Evolutionary conservation across 2,329 filamentous ascomycete species (phyloP), one percentile per base, ranked within the genome.

Genomic region (Beauveria asiatica): DNA sequence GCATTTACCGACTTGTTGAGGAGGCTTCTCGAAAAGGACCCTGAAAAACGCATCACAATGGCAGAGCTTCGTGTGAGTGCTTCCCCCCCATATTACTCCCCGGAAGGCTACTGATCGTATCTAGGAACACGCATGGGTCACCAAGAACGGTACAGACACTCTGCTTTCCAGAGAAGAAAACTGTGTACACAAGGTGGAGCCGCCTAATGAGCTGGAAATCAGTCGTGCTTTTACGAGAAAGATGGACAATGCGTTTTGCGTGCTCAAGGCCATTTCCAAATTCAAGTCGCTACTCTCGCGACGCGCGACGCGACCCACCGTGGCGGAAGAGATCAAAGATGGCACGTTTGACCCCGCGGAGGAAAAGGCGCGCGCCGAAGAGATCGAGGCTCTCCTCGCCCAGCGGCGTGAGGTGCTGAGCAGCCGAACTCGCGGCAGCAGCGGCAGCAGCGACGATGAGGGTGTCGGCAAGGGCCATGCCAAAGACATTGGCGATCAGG

Each of bases 101-200:
- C 13, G 2, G 27, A 33, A 11, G 3, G n/a, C n/a, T 55, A 13
- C 44, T 8, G 17, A 44, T 27, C 3, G 56, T 64, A 71, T 6
- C 53, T 59, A 97, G 93, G 83, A 87, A 67, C 94, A 99, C 70
- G 84, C 91, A 0, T 99, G 94, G 94, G 91, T 99, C 16, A 97
- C 93, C 6, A 88, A 85, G 68, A 75, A 83, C 60, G 92, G 91
- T 16, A 81, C 77, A 8, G 93, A 97, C 72, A 84, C 84, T 62
- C 77, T 99, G 16, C 79, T 97, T 13, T 84, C 90, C 8, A 82
- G 84, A 49, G 88, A 92, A 64, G 92, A 97, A 69, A 99, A 99
- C 67, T 95, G 90, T 48, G 83, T 87, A 11, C 82, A 92, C 64
- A 77, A 91, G 17, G 80, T 97, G 37, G 90, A 92, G 63, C 83